A percentile compares a stretch with the other conserved stretches of the same genome.
Evolutionary conservation across 805 yeast genomes (phyloP).

Genomic region (Monosporozyma servazzii): DNA sequence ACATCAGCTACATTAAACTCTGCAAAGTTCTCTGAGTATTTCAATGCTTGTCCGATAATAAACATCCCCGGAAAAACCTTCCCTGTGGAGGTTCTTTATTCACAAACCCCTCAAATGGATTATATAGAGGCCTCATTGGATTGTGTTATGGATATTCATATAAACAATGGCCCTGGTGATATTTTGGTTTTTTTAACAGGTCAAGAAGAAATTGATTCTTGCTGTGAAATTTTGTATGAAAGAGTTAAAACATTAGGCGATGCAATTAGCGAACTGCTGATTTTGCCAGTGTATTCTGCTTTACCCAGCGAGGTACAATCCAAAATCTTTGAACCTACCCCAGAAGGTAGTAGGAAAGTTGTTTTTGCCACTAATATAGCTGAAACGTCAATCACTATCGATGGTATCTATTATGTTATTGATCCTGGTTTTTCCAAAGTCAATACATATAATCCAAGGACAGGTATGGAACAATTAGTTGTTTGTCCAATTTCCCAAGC

Average conservation of each 20-base stretch:
- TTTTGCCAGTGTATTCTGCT: slow-evolving; percentile 85
- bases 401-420: slow-evolving; percentile 82
- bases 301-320: slow-evolving; percentile 87
- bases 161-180: slow-evolving; percentile 71
- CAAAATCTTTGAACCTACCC: slow-evolving; percentile 82
- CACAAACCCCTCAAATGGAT: slow-evolving; percentile 78
- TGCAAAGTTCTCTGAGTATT: slow-evolving; percentile 70
- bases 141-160: slow-evolving; percentile 77
- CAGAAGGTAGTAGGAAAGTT: slow-evolving; percentile 73
- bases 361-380: slow-evolving; percentile 95
- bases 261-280: slow-evolving; percentile 53
- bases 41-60: slow-evolving; percentile 71
- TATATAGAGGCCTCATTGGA: slow-evolving; percentile 78
- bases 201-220: slow-evolving; percentile 88
- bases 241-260: slow-evolving; percentile 60
- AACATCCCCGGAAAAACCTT: slow-evolving; percentile 83
- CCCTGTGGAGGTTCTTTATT: slow-evolving; percentile 78
- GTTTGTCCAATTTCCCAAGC: slow-evolving; percentile 89
- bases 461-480: slow-evolving; percentile 84
- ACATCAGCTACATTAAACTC: slow-evolving; percentile 94
- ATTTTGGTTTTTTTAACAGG: slow-evolving; percentile 80
- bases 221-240: slow-evolving; percentile 65
- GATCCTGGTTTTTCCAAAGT: slow-evolving; percentile 94
- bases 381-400: slow-evolving; percentile 93
- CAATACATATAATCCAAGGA: slow-evolving; percentile 75